Base-by-base conservation (phyloP, 2,329 filamentous ascomycete genomes). In the Arthrocladium fulminans region DNA sequence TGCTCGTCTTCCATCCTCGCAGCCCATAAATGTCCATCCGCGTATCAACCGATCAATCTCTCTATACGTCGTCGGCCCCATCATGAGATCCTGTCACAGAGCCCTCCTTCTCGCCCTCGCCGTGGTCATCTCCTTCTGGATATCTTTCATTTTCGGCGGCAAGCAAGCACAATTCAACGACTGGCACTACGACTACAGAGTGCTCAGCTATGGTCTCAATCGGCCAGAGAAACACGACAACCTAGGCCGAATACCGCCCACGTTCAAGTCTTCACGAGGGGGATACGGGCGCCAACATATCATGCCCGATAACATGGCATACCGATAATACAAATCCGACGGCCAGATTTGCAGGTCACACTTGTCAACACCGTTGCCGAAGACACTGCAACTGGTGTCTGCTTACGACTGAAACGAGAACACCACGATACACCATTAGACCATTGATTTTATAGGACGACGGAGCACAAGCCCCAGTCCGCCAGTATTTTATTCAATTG, bases 171-270 rank as follows among this genome's bases (percentile, higher is more conserved):
- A 27, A 15, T 47, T 47, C 44, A 39, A 47, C 32, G 44, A 47
- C 23, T 47, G 44, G 44, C 44, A 47, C 25, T 47, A 47, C 32
- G 44, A 47, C 22, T 47, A 47, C 15, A 25, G 23, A 10, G 25
- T 38, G 13, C 32, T 47, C 32, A 47, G 44, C 13, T 47, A 47
- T 24, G 44, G 44, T 13, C 44, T 47, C 15, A 47, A 47, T 47
- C 44, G 44, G 30, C 32, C 32, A n/a, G 32, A 39, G 22, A 37
- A 37, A 15, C 34, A 25, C 15, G 44, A 38, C 22, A 39, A 3
- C 22, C 32, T 38, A 12, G 44, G 32, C n/a, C 10, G 7, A 27
- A 39, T 39, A 47, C 44, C 44, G 10, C 5, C 44, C 12, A 29
- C 3, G 17, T 47, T 47, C 23, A 22, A 27, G 10, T 47, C 44